phyloP scores from a whole-genome alignment of 1,284 basidiomycete genomes.

The Cryptococcus sp. region DNA sequence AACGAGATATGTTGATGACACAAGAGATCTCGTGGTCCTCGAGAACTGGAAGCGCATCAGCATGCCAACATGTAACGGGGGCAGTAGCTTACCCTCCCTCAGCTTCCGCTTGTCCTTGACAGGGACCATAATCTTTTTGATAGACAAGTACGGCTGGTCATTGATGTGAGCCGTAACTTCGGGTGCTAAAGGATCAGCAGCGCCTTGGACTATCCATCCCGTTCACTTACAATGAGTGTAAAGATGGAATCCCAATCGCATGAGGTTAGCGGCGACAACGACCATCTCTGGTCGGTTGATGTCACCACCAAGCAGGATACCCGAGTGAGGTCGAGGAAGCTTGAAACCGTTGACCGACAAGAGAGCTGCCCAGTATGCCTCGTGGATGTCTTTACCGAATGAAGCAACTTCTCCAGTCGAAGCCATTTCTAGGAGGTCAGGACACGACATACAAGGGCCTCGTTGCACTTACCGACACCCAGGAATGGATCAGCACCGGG shows the following conservation, averaged over 20 bases:
- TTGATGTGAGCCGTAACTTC: constrained; percentile 87
- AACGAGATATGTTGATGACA: constrained; percentile 88
- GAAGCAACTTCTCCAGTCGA: constrained; percentile 98
- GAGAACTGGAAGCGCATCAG: constrained; percentile 29
- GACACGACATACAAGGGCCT: background rate
- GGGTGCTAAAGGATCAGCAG: constrained; percentile 71
- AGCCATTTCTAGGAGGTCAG: constrained; percentile 75
- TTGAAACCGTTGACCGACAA: constrained; percentile 65
- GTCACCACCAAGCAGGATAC: constrained; percentile 64
- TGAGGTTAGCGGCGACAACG: constrained; percentile 78
- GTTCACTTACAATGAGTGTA: constrained; percentile 34
- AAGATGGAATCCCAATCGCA: constrained; percentile 98
- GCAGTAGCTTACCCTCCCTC: constrained; percentile 54
- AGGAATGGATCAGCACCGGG: constrained; percentile 87
- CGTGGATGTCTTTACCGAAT: constrained; percentile 89
- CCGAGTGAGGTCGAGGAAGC: constrained; percentile 60
- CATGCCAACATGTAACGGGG: too few relatives aligned
- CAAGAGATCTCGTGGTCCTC: constrained; percentile 94
- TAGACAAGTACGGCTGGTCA: constrained; percentile 66
- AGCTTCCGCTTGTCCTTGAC: constrained; percentile 95
- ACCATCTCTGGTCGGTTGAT: constrained; percentile 75
- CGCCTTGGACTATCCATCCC: background rate
- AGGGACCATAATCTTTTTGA: constrained; percentile 90
- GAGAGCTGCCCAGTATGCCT: constrained; percentile 96
- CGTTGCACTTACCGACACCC: constrained; percentile 68